A percentile compares a stretch with the other conserved stretches of the same genome.
phyloP scores from a whole-genome alignment of 768 basidiomycete genomes.

The Grammothele lineata region DNA sequence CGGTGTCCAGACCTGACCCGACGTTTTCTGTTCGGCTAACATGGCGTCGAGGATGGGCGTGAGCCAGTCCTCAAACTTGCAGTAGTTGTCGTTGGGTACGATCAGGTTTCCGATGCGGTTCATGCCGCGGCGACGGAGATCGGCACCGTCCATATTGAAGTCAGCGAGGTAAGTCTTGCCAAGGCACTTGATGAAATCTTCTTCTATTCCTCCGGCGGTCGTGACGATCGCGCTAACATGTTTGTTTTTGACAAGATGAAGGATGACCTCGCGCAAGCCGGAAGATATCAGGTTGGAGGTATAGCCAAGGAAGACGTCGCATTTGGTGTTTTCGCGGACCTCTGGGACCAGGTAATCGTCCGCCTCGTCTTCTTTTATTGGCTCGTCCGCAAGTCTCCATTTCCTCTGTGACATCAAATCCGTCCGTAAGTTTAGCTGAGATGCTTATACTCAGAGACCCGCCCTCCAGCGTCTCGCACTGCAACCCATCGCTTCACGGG shows the following conservation, averaged over 20 bases:
- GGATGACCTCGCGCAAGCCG: constrained; percentile 88
- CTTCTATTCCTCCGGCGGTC: constrained; percentile 97
- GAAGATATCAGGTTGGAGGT: constrained; percentile 99
- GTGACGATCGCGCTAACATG: constrained; percentile 90
- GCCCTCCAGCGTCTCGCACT: too few relatives aligned
- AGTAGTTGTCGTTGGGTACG: constrained; percentile 98
- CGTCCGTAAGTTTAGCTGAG: neutral
- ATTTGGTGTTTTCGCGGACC: constrained; percentile 67
- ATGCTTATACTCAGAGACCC: too few relatives aligned
- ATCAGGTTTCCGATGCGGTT: constrained; percentile 96
- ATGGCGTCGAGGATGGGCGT: constrained; percentile 87
- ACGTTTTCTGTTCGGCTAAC: constrained; percentile 80
- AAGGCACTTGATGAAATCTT: constrained; percentile 98
- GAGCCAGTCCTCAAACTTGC: constrained; percentile 99
- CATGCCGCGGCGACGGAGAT: constrained; percentile 83
- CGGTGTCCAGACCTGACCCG: constrained; percentile 81
- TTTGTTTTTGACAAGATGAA: constrained; percentile 89
- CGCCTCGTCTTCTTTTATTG: constrained; percentile 62
- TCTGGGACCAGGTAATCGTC: constrained; percentile 57
- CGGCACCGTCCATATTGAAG: constrained; percentile 88
- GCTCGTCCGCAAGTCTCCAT: constrained; percentile 89
- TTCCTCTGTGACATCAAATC: constrained; percentile 57
- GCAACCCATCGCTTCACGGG: too few relatives aligned
- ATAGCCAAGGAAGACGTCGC: constrained; percentile 92
- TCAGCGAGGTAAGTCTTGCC: constrained; percentile 95